These are phyloP conservation scores for Dissophora globulifera DNA, from an alignment of 192 early-diverging fungal genomes.

Conservation along the genomic window DNA sequence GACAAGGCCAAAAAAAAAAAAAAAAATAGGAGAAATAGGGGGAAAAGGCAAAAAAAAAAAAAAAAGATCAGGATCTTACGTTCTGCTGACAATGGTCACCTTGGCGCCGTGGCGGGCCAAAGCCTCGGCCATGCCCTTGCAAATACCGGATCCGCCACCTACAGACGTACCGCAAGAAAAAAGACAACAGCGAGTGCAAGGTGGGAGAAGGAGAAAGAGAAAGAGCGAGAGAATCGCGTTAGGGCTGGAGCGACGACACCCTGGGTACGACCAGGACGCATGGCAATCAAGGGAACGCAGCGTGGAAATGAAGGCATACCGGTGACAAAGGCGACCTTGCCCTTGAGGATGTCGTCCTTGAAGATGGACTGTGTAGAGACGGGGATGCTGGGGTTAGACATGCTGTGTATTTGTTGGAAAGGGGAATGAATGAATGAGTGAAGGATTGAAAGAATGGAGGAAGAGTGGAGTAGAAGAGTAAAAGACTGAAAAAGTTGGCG, in stretches of 20 bases:
- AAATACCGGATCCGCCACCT: slow-evolving; percentile 72
- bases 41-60: too few relatives aligned
- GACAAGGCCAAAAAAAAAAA: not conserved
- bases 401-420: too few relatives aligned
- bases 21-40: too few relatives aligned
- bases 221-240: not conserved
- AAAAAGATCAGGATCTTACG: too few relatives aligned
- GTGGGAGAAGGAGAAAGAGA: slow-evolving; percentile 1
- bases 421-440: too few relatives aligned
- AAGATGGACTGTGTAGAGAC: slow-evolving; percentile 51
- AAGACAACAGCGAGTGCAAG: too few relatives aligned
- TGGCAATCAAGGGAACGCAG: too few relatives aligned
- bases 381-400: slow-evolving; percentile 39
- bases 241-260: too few relatives aligned
- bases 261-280: too few relatives aligned
- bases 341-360: slow-evolving; percentile 60
- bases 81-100: slow-evolving; percentile 72
- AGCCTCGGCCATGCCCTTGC: slow-evolving; percentile 73
- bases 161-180: slow-evolving; percentile 1
- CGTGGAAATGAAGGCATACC: slow-evolving; percentile 17
- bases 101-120: slow-evolving; percentile 69
- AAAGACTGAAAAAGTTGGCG: slow-evolving; percentile 10
- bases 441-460: not conserved
- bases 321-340: slow-evolving; percentile 74
- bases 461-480: slow-evolving; percentile 10